A percentile compares a stretch with the other conserved stretches of the same genome.
Evolutionary conservation across 129 eudicot species (phyloP).

Genomic region (Scalesia atractyloides): DNA sequence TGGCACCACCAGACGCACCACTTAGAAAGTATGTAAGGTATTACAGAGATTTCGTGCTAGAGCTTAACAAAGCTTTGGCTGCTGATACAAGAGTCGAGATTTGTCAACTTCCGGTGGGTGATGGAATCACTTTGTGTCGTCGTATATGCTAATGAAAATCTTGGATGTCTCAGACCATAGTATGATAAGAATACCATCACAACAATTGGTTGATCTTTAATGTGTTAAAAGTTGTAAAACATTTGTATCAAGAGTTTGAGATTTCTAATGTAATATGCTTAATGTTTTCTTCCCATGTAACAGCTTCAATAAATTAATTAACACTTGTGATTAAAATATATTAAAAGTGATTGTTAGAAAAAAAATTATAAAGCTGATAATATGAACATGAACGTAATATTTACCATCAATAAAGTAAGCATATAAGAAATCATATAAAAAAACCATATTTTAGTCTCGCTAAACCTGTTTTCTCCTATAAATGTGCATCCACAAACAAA

Average conservation of each 20-base stretch:
- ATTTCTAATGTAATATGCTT: not conserved
- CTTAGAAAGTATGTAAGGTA: constrained; percentile 32
- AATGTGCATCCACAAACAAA: too few relatives aligned
- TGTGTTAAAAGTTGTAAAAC: not conserved
- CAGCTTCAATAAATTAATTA: too few relatives aligned
- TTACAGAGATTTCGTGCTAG: constrained; percentile 35
- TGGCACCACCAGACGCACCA: constrained; percentile 36
- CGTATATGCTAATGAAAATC: constrained; percentile 21
- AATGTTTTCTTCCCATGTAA: not conserved
- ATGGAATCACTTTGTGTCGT: constrained; percentile 39
- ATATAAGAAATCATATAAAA: too few relatives aligned
- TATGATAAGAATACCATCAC: too few relatives aligned
- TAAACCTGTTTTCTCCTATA: too few relatives aligned
- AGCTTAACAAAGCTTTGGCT: constrained; percentile 40
- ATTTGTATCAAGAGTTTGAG: not conserved
- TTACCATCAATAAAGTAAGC: too few relatives aligned
- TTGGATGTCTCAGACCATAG: not conserved
- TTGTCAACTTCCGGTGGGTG: constrained; percentile 36
- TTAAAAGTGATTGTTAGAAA: too few relatives aligned
- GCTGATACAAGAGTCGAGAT: constrained; percentile 33
- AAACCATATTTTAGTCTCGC: too few relatives aligned
- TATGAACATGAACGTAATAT: too few relatives aligned
- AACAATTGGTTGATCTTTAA: not conserved
- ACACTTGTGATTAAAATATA: too few relatives aligned
- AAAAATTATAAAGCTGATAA: too few relatives aligned